Percentiles rank a stretch among this genome's conserved stretches.
Conservation (phyloP, 2,329 filamentous ascomycete species). For the Aspergillus transmontanensis region DNA sequence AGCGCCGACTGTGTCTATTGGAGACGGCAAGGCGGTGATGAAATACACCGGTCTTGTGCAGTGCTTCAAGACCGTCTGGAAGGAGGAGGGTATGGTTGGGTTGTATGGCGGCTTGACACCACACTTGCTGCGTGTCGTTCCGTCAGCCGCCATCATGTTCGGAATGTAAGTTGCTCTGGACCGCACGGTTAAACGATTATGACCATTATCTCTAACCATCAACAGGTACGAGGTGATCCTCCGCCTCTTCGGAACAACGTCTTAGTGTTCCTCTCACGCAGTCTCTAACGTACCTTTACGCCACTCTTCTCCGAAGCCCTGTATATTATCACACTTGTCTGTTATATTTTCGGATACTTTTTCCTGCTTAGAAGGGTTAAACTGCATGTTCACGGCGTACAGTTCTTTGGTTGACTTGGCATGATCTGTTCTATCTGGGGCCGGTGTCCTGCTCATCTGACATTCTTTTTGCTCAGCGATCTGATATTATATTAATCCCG, state of each 20-base stretch:
- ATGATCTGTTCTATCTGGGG: not conserved
- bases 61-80: conserved; percentile 85
- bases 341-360: not conserved
- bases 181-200: not conserved
- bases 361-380: conserved; percentile 1
- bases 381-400: not conserved
- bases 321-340: not conserved
- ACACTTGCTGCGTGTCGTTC: conserved; percentile 87
- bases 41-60: conserved; percentile 90
- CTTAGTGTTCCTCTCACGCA: conserved; percentile 19
- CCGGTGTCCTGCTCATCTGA: not conserved
- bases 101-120: conserved; percentile 91
- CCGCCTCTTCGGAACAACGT: conserved; percentile 37
- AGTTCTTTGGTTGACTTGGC: not conserved
- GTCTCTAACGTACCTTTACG: not conserved
- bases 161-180: conserved; percentile 66
- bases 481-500: not conserved
- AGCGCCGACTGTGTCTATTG: conserved; percentile 78
- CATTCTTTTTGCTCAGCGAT: not conserved
- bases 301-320: not conserved
- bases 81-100: conserved; percentile 82
- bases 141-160: conserved; percentile 94
- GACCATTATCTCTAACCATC: conserved; percentile 36
- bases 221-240: conserved; percentile 39
- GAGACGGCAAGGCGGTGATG: conserved; percentile 62